Base-by-base conservation (phyloP, 2,329 filamentous ascomycete genomes). In the Colletotrichum sp. region DNA sequence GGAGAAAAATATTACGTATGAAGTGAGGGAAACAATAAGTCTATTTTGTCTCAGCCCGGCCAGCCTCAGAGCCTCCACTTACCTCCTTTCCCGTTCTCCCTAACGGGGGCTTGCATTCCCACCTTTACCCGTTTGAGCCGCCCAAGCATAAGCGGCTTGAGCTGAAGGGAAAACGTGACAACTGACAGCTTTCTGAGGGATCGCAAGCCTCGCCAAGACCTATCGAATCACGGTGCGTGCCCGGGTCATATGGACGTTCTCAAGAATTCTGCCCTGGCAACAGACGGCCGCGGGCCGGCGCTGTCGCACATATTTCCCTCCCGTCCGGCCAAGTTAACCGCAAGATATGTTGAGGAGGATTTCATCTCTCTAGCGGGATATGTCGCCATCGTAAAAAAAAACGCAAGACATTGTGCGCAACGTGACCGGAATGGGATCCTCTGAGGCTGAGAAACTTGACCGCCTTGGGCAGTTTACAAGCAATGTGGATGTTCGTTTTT, bases 21-120 rank as follows among this genome's bases (percentile, higher is more conserved):
- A 30, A 32, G 43, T 28, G 36, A 34, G 30, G 30, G 28, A n/a
- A 63, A 75, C 38, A 48, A 52, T 28, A 52, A 64, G 28, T 34
- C 21, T 69, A 48, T 59, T 63, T 63, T 73, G 63, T 73, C 73
- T 73, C 73, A 69, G 70, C 64, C 73, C 16, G 5, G 13, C 7
- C 62, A 34, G 63, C 43, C 58, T 66, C 61, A 26, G 24, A 66
- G 48, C 68, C 67, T 43, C 68, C 61, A 71, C 67, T 61, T 69
- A 43, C 73, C 69, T 52, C 64, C 70, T 63, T 64, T 59, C 56
- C 64, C 58, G 64, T 59, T 55, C 43, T 64, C 28, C 32, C 48
- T 48, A 59, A 59, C 64, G 69, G 58, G 58, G 59, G 21, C 64
- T 73, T 61, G 30, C 56, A 48, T 55, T 26, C 32, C 34, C 14